A percentile compares a stretch with the other conserved stretches of the same genome.
Evolutionary conservation across 2,329 filamentous ascomycete genomes (phyloP).

Genomic region (Penicillium griseofulvum): DNA sequence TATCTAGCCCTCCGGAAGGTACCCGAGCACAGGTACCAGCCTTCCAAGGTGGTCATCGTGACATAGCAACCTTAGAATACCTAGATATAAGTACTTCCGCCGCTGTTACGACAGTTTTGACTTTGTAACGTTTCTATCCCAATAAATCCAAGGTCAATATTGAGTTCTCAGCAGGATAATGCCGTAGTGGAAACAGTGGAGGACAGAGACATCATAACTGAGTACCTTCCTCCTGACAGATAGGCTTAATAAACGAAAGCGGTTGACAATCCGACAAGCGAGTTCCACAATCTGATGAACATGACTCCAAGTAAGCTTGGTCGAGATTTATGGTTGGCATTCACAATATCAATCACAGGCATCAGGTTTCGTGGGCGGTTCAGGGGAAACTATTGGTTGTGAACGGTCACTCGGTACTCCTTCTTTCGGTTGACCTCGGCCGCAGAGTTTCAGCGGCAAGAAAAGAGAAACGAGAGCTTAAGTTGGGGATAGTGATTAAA

Average conservation of each 20-base stretch:
- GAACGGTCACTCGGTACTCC: conserved; percentile 43
- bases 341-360: conserved; percentile 54
- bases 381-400: conserved; percentile 62
- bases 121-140: neutral
- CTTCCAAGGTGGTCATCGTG: neutral
- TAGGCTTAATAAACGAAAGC: conserved; percentile 2
- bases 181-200: conserved; percentile 46
- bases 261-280: conserved; percentile 35
- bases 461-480: neutral
- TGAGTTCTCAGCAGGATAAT: neutral
- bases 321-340: too few relatives aligned
- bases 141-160: neutral
- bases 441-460: neutral
- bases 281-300: conserved; percentile 66
- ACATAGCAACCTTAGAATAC: neutral
- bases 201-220: conserved; percentile 51
- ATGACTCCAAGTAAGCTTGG: conserved; percentile 61
- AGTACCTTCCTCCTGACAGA: conserved; percentile 31
- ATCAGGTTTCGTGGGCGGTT: conserved; percentile 60
- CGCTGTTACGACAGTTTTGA: neutral
- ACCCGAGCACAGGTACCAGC: neutral
- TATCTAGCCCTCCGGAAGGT: too few relatives aligned
- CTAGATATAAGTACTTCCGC: neutral
- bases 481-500: conserved; percentile 50
- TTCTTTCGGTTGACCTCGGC: too few relatives aligned